These are phyloP conservation scores for Priceomyces castillae DNA, from an alignment of 805 yeast species.

Conservation along the genomic window DNA sequence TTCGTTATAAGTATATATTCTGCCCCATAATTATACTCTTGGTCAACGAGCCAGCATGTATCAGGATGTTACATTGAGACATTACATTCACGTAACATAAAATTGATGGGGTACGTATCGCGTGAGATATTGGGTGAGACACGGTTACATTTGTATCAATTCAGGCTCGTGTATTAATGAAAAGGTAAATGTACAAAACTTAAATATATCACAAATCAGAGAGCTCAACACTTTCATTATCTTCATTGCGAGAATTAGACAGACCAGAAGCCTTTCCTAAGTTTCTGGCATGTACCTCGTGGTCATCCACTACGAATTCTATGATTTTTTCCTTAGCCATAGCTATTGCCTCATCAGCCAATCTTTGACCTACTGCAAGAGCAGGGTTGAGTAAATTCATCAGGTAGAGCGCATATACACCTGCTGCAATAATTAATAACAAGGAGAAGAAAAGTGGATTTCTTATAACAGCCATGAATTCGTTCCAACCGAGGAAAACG, in stretches of 20 bases:
- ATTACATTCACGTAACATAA: background rate
- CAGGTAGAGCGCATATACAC: slow-evolving; percentile 62
- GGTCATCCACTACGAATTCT: slow-evolving; percentile 56
- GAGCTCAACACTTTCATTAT: background rate
- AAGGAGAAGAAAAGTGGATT: slow-evolving; percentile 81
- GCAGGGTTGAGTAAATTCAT: slow-evolving; percentile 79
- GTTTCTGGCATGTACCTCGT: slow-evolving; percentile 18
- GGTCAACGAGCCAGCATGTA: background rate
- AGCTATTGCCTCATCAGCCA: slow-evolving; percentile 52
- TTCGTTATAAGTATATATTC: background rate
- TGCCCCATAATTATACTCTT: background rate
- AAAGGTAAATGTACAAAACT: too few species aligned
- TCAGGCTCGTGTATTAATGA: too few species aligned
- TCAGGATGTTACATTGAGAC: slow-evolving; percentile 1
- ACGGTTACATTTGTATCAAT: background rate
- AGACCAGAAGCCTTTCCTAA: background rate
- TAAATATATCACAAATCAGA: background rate
- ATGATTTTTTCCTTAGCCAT: slow-evolving; percentile 61
- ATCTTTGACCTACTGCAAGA: slow-evolving; percentile 52
- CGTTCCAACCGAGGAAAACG: slow-evolving; percentile 89
- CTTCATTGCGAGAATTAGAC: background rate
- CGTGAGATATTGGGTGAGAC: background rate
- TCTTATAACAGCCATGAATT: slow-evolving; percentile 80
- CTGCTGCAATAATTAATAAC: slow-evolving; percentile 55
- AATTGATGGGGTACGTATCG: background rate